Evolutionary conservation across 257 asterid species (phyloP).

Genomic region (Solanum lycopersicoides): DNA sequence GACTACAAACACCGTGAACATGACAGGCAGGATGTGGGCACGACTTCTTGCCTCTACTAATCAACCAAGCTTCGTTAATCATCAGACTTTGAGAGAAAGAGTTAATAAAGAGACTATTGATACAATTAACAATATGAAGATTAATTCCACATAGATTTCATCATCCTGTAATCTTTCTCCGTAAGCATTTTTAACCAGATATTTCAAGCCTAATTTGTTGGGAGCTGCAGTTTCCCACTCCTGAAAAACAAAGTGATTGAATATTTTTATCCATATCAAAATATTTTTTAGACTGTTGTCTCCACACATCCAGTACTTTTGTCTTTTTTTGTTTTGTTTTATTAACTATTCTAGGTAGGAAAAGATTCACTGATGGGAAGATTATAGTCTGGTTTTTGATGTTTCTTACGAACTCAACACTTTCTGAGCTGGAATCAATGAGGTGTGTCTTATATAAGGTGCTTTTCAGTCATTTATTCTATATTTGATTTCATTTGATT

Average conservation of each 20-base stretch:
- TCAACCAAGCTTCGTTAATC: slow-evolving; percentile 67
- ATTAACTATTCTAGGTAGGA: not conserved
- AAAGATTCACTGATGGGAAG: not conserved
- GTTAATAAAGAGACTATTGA: slow-evolving; percentile 36
- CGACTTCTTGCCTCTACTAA: slow-evolving; percentile 89
- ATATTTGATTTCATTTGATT: not conserved
- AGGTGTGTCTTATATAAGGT: not conserved
- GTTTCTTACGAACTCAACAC: not conserved
- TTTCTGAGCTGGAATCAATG: not conserved
- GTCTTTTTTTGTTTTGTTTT: not conserved
- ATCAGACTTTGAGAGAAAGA: slow-evolving; percentile 36
- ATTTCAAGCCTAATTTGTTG: not conserved
- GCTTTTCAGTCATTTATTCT: not conserved
- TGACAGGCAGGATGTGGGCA: slow-evolving; percentile 95
- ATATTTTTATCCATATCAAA: not conserved
- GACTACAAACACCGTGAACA: slow-evolving; percentile 45
- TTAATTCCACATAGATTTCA: slow-evolving; percentile 34
- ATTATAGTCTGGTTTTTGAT: not conserved
- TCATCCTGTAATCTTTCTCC: not conserved
- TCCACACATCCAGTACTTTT: not conserved
- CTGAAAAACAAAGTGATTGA: not conserved
- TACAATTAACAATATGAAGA: slow-evolving; percentile 29
- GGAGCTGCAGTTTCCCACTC: not conserved
- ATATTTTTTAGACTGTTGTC: not conserved
- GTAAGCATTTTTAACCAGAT: not conserved